These are phyloP conservation scores for Mucor racemosus DNA, from an alignment of 371 early-diverging fungal species.

Conservation along the genomic window DNA sequence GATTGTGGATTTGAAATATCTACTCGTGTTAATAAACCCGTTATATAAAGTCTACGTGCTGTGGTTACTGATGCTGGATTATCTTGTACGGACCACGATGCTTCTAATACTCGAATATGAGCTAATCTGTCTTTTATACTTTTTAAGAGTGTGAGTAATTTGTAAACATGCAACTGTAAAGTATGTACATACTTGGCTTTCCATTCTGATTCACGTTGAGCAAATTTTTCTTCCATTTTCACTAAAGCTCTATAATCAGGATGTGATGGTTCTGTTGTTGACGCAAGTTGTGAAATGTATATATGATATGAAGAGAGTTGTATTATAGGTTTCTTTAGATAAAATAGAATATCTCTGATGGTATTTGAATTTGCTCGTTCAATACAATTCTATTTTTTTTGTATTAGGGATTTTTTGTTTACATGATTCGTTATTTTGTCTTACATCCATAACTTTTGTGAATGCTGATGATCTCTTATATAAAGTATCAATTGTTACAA, in stretches of 20 bases:
- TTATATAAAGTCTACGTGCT: constrained; percentile 20
- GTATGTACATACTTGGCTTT: constrained; percentile 16
- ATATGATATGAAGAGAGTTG: constrained; percentile 14
- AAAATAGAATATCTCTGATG: constrained; percentile 15
- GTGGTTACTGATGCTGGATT: constrained; percentile 23
- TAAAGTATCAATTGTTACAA: constrained; percentile 30
- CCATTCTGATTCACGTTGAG: constrained; percentile 12
- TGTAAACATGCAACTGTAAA: neutral
- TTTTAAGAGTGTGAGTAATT: neutral
- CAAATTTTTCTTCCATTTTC: constrained; percentile 14
- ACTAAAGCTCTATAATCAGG: constrained; percentile 22
- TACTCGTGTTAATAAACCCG: constrained; percentile 13
- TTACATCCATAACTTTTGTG: constrained; percentile 31
- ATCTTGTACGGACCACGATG: constrained; percentile 11
- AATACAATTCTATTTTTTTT: neutral
- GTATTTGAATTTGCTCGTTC: neutral
- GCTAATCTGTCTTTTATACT: constrained; percentile 27
- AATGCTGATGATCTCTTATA: constrained; percentile 26
- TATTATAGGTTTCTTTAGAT: constrained; percentile 20
- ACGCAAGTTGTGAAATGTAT: constrained; percentile 9
- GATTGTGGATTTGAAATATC: constrained; percentile 24
- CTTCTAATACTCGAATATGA: constrained; percentile 26
- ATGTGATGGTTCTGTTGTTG: constrained; percentile 25
- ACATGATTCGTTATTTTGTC: neutral
- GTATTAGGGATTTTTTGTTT: neutral